phyloP scores from a whole-genome alignment of 2,329 filamentous ascomycete genomes.

The Leptographium lundbergii region DNA sequence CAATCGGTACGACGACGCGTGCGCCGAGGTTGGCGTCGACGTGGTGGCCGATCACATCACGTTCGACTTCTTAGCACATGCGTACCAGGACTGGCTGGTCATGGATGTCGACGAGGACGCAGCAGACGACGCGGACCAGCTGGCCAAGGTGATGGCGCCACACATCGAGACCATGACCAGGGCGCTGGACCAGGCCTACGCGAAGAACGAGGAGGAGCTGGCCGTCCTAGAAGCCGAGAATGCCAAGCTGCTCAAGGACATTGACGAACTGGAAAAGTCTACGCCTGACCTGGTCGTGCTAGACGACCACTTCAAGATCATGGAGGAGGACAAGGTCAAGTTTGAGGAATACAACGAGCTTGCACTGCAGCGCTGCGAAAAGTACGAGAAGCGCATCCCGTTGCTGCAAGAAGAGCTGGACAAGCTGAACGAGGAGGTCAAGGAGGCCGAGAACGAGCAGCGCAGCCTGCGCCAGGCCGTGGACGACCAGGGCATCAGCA shows the following conservation, averaged over 20 bases:
- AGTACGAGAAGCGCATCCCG: constrained; percentile 69
- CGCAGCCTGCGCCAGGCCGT: constrained; percentile 70
- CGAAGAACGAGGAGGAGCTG: constrained; percentile 73
- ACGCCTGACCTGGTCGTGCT: constrained; percentile 73
- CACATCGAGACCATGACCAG: constrained; percentile 80
- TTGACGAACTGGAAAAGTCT: constrained; percentile 78
- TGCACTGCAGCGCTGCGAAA: constrained; percentile 74
- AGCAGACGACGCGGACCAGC: constrained; percentile 69
- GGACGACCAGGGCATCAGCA: constrained; percentile 86
- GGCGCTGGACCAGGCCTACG: constrained; percentile 76
- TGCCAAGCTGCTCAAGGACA: constrained; percentile 65
- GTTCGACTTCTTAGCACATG: constrained; percentile 79
- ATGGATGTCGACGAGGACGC: constrained; percentile 73
- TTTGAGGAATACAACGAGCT: constrained; percentile 90
- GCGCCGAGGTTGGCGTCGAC: constrained; percentile 76
- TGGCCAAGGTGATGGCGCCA: constrained; percentile 63
- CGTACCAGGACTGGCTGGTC: constrained; percentile 86
- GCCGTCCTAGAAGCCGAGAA: constrained; percentile 80
- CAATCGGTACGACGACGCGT: constrained; percentile 81
- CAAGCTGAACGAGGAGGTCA: constrained; percentile 61
- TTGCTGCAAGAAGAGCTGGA: constrained; percentile 79
- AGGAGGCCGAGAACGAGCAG: constrained; percentile 73
- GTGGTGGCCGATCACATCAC: constrained; percentile 85
- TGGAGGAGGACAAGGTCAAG: constrained; percentile 88
- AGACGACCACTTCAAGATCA: constrained; percentile 81